Conservation (phyloP, 2,329 filamentous ascomycete species). For the Byssochlamys sp. region DNA sequence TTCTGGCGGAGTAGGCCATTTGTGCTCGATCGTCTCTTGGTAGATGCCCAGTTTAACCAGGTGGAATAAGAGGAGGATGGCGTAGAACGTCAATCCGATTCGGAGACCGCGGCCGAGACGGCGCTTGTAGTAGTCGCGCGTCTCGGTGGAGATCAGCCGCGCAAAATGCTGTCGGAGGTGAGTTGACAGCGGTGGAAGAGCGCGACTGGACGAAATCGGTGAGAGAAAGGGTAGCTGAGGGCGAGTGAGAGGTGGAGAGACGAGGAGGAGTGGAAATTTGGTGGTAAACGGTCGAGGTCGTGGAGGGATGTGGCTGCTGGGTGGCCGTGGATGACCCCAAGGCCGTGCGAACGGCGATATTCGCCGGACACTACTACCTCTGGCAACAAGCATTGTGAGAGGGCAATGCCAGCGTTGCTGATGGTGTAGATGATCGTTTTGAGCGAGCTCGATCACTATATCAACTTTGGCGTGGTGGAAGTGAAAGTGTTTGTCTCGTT, state of each 20-base stretch:
- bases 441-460: not conserved
- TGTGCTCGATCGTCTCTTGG: constrained; percentile 65
- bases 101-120: constrained; percentile 55
- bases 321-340: constrained; percentile 28
- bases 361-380: constrained; percentile 25
- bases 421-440: not conserved
- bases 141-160: constrained; percentile 71
- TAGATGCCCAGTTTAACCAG: constrained; percentile 57
- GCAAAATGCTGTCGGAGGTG: constrained; percentile 45
- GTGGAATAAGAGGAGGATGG: constrained; percentile 50
- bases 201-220: constrained; percentile 38
- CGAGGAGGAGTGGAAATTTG: constrained; percentile 44
- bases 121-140: constrained; percentile 40
- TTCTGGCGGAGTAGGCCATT: constrained; percentile 71
- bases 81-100: constrained; percentile 62
- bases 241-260: constrained; percentile 42
- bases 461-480: not conserved
- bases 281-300: constrained; percentile 48
- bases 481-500: not conserved
- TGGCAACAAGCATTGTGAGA: constrained; percentile 25
- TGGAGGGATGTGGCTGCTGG: constrained; percentile 12
- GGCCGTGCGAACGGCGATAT: constrained; percentile 31
- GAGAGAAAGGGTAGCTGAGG: constrained; percentile 60
- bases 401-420: not conserved
- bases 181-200: constrained; percentile 46